phyloP scores from a whole-genome alignment of 306 rosid species.

The Vigna angularis region DNA sequence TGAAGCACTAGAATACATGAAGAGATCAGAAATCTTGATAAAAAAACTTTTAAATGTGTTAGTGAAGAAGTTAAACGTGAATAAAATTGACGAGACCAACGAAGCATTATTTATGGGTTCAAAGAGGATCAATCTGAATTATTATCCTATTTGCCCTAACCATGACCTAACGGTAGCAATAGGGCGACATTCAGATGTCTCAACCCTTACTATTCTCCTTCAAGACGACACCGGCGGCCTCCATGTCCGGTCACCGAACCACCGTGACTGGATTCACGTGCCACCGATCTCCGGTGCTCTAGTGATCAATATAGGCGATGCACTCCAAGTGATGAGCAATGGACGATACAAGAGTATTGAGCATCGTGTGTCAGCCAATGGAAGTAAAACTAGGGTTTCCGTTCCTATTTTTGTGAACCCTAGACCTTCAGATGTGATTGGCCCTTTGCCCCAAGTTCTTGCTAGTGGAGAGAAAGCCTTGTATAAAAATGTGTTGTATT shows the following conservation, averaged over 20 bases:
- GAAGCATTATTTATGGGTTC: constrained; percentile 60
- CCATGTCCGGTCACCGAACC: constrained; percentile 34
- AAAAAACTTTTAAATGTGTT: constrained; percentile 47
- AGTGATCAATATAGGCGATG: constrained; percentile 70
- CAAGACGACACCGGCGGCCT: constrained; percentile 71
- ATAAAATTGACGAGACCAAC: constrained; percentile 42
- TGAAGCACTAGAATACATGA: constrained; percentile 63
- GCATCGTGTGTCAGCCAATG: constrained; percentile 62
- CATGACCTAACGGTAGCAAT: constrained; percentile 59
- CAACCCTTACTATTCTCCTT: constrained; percentile 64
- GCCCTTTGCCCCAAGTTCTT: constrained; percentile 58
- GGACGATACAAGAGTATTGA: constrained; percentile 67
- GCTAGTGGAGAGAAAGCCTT: constrained; percentile 50
- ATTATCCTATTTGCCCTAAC: constrained; percentile 62
- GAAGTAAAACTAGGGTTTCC: constrained; percentile 56
- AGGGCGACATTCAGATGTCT: constrained; percentile 70
- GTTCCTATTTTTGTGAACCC: constrained; percentile 70
- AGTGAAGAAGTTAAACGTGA: constrained; percentile 57
- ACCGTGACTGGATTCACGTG: constrained; percentile 54
- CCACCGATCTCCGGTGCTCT: constrained; percentile 56
- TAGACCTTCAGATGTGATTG: constrained; percentile 44
- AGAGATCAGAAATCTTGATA: constrained; percentile 46
- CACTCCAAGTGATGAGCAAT: constrained; percentile 70
- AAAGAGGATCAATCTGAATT: constrained; percentile 60
- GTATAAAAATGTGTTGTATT: constrained; percentile 57